These are phyloP conservation scores for Prunus armeniaca DNA, from an alignment of 306 rosid genomes.

Conservation along the genomic window DNA sequence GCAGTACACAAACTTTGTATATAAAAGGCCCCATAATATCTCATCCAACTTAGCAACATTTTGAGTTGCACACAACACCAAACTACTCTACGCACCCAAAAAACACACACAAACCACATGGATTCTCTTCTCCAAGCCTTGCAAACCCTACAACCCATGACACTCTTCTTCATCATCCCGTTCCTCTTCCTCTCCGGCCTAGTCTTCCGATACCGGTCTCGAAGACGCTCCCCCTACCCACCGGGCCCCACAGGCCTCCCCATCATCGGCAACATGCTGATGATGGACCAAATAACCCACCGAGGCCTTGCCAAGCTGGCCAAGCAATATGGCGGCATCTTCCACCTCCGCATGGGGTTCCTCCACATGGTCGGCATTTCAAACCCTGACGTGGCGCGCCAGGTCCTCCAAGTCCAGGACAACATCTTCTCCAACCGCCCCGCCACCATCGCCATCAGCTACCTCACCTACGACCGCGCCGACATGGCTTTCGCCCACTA, in stretches of 20 bases:
- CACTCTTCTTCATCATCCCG: conserved; percentile 23
- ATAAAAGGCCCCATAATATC: neutral
- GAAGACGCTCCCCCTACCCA: conserved; percentile 44
- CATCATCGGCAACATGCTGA: conserved; percentile 68
- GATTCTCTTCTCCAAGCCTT: conserved; percentile 29
- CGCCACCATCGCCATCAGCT: conserved; percentile 75
- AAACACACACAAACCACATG: conserved; percentile 15
- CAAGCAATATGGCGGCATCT: conserved; percentile 61
- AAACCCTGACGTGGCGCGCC: conserved; percentile 54
- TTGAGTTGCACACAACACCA: neutral
- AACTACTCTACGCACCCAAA: neutral
- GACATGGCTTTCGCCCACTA: conserved; percentile 97
- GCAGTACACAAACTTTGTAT: neutral
- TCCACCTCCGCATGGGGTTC: conserved; percentile 77
- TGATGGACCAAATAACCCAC: conserved; percentile 82
- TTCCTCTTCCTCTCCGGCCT: conserved; percentile 26
- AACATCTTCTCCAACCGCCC: conserved; percentile 80
- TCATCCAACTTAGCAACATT: conserved; percentile 11
- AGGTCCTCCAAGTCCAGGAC: conserved; percentile 79
- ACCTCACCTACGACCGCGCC: conserved; percentile 75
- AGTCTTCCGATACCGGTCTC: conserved; percentile 6
- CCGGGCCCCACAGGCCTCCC: conserved; percentile 88
- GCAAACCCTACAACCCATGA: conserved; percentile 24
- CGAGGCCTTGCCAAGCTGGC: conserved; percentile 68
- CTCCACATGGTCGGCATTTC: conserved; percentile 71